Conservation (phyloP, 306 rosid species). For the Acacia crassicarpa region DNA sequence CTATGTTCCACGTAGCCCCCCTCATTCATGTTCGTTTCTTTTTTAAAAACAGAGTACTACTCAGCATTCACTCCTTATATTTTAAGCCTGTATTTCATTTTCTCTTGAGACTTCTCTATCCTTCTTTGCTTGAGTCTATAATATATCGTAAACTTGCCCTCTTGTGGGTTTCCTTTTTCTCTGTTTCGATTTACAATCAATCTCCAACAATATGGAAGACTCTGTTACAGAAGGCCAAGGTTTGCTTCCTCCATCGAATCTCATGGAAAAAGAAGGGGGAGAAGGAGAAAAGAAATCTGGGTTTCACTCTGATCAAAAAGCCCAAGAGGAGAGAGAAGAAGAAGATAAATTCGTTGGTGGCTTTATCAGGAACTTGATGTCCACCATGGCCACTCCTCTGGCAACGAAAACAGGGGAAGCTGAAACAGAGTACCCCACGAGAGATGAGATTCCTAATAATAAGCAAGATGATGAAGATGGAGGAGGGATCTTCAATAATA, state of each 20-base stretch:
- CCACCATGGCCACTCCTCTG: conserved; percentile 25
- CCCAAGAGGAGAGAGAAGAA: not conserved
- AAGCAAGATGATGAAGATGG: not conserved
- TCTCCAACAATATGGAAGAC: conserved; percentile 34
- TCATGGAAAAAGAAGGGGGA: conserved; percentile 15
- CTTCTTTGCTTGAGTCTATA: not conserved
- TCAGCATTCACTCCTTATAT: too few relatives aligned
- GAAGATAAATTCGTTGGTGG: conserved; percentile 20
- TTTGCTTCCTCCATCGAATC: conserved; percentile 8
- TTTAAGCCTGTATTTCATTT: not conserved
- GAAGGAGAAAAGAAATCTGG: conserved; percentile 20
- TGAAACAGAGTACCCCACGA: conserved; percentile 1
- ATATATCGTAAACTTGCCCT: not conserved
- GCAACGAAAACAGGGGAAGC: conserved; percentile 20
- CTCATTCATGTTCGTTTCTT: too few relatives aligned
- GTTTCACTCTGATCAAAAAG: not conserved
- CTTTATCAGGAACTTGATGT: conserved; percentile 33
- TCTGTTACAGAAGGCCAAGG: conserved; percentile 11
- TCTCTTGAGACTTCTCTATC: too few relatives aligned
- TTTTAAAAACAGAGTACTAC: too few relatives aligned
- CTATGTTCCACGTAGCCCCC: not conserved
- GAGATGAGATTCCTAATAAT: not conserved
- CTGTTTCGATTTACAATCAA: not conserved
- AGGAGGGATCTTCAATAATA: conserved; percentile 33
- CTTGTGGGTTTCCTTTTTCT: not conserved